phyloP scores from a whole-genome alignment of 352 stramenopile genomes.

The Globisporangium sylvaticum region DNA sequence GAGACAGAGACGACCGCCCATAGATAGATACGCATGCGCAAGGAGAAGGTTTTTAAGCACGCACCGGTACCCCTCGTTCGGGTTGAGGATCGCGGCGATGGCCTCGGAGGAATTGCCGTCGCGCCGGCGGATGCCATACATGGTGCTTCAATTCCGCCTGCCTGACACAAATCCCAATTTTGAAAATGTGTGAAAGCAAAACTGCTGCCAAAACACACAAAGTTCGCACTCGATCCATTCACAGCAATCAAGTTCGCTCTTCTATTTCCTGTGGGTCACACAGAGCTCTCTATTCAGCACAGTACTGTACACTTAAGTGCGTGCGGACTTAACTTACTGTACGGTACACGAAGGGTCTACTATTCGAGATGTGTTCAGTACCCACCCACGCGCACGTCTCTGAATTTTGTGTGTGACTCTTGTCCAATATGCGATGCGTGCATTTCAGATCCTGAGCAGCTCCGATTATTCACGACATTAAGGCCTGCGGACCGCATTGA shows the following conservation, averaged over 20 bases:
- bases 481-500: too few species aligned
- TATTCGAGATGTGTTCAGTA: constrained; percentile 6
- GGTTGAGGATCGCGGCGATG: constrained; percentile 59
- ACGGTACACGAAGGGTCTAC: background rate
- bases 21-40: too few species aligned
- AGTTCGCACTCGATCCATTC: background rate
- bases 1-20: background rate
- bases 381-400: background rate
- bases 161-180: background rate
- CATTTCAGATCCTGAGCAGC: too few species aligned
- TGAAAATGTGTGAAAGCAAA: background rate
- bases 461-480: background rate
- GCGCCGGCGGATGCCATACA: constrained; percentile 42
- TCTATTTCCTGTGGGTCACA: background rate
- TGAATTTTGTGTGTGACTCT: constrained; percentile 16
- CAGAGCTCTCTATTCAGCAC: background rate
- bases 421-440: constrained; percentile 15
- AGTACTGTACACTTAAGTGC: too few species aligned
- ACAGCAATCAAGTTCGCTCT: background rate
- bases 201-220: background rate
- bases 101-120: constrained; percentile 70
- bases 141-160: background rate
- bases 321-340: background rate
- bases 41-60: background rate
- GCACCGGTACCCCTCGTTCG: constrained; percentile 54